Base-by-base conservation (phyloP, 352 stramenopile species). In the Globisporangium radiosum region DNA sequence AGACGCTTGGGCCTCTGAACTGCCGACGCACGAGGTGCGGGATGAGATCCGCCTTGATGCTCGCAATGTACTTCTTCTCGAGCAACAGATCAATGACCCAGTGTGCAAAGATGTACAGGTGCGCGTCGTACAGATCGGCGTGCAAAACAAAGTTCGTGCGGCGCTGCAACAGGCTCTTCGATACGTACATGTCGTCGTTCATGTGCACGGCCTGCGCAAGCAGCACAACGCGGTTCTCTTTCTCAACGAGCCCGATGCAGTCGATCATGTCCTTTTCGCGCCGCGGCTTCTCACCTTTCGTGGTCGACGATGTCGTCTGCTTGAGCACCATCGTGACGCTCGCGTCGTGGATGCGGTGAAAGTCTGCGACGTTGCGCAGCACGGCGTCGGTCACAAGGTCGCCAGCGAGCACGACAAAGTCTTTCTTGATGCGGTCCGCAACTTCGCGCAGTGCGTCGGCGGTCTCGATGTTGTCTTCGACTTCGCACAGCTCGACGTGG, bases 51-150 rank as follows among this genome's bases (percentile, higher is more conserved):
- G 78, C 75, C 64, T 94, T 91, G 66, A 94, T 90, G 61, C 80
- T 94, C 33, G 75, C 73, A 57, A 94, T 89, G 70, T 89, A 83
- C 66, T 90, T 88, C 66, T 91, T 94, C 66, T 90, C 81, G 44
- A 81, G 64, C 58, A 93, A 54, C 44, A 91, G 63, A 38, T 90
- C 78, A 8, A 93, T 59, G 50, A 93, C 81, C 81, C 84, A 91
- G 63, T 90, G 81, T 48, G 84, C 82, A 56, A 93, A 93, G 57
- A 93, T 85, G 75, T 92, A 93, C 47, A 93, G 82, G 62, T 93
- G 84, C 45, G 77, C 69, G 56, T 93, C 84, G 63, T 90, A 92
- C 54, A 92, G 66, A 44, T 93, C 81, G 66, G 81, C 81, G 66
- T 88, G 84, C 54, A 93, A 69, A 56, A 83, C 78, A 51, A 93